phyloP scores from a whole-genome alignment of 2,329 filamentous ascomycete genomes.

The Colletotrichum salicis region DNA sequence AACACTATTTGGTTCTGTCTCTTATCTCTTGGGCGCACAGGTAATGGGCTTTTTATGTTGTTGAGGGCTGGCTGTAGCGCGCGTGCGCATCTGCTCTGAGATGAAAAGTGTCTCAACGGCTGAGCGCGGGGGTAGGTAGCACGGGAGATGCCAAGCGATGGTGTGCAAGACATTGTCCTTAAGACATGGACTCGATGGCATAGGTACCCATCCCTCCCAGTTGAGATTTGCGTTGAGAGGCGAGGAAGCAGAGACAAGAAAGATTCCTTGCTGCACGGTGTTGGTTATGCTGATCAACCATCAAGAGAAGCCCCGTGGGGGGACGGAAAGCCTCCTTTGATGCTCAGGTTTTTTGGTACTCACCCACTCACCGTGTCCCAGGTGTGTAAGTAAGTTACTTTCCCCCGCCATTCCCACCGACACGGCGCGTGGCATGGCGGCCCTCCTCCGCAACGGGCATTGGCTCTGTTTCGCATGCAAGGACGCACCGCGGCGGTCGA shows the following conservation, averaged over 20 bases:
- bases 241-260: background rate
- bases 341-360: background rate
- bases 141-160: background rate
- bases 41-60: background rate
- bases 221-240: slow-evolving; percentile 10
- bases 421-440: slow-evolving; percentile 17
- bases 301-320: slow-evolving; percentile 11
- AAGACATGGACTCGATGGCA: background rate
- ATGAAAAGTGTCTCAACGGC: slow-evolving; percentile 29
- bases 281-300: background rate
- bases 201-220: background rate
- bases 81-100: background rate
- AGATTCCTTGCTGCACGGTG: slow-evolving; percentile 3
- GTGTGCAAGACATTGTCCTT: background rate
- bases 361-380: background rate
- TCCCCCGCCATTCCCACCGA: slow-evolving; percentile 28
- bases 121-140: background rate
- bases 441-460: slow-evolving; percentile 3
- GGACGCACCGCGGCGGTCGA: background rate
- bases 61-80: slow-evolving; percentile 20
- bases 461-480: slow-evolving; percentile 30
- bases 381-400: background rate
- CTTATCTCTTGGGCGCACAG: background rate
- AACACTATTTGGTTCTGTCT: background rate
- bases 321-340: background rate